Evolutionary conservation across 495 filamentous ascomycete genomes (phyloP).

Genomic region (Xylaria intraflava): DNA sequence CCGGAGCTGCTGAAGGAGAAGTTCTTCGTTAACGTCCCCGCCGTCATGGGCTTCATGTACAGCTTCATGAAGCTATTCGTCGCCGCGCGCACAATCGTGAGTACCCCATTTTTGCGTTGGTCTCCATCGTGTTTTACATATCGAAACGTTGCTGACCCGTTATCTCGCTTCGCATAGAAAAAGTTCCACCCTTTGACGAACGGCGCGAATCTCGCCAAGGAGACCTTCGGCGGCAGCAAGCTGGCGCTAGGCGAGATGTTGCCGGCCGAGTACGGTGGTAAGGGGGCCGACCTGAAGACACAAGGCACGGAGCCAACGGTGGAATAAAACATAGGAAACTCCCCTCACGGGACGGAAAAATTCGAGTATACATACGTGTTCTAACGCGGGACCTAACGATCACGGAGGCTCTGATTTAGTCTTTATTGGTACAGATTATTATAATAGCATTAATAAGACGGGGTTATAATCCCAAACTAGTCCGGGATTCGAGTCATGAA

Average conservation of each 20-base stretch:
- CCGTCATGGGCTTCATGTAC: constrained; percentile 84
- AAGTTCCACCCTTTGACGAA: constrained; percentile 81
- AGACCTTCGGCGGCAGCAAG: constrained; percentile 47
- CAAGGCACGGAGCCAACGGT: constrained; percentile 29
- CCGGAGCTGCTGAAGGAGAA: constrained; percentile 83
- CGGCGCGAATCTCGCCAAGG: constrained; percentile 59
- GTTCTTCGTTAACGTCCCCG: constrained; percentile 87
- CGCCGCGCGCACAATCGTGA: constrained; percentile 59
- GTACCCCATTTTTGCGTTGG: background rate
- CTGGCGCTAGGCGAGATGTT: constrained; percentile 50
- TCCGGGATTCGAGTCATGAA: too few species aligned
- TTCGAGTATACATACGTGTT: background rate
- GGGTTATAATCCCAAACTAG: too few species aligned
- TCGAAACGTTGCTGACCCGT: background rate
- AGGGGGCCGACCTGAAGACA: constrained; percentile 43
- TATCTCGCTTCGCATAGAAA: constrained; percentile 30
- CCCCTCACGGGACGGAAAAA: background rate
- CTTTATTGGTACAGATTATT: too few species aligned
- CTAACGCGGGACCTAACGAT: too few species aligned
- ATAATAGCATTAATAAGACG: too few species aligned
- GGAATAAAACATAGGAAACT: constrained; percentile 12
- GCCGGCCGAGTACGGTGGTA: constrained; percentile 65
- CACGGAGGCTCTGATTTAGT: too few species aligned
- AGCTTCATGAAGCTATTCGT: constrained; percentile 71
- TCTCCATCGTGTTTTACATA: background rate